Evolutionary conservation across 148 eudicot species (phyloP).

Genomic region (Chenopodium berlandieri): DNA sequence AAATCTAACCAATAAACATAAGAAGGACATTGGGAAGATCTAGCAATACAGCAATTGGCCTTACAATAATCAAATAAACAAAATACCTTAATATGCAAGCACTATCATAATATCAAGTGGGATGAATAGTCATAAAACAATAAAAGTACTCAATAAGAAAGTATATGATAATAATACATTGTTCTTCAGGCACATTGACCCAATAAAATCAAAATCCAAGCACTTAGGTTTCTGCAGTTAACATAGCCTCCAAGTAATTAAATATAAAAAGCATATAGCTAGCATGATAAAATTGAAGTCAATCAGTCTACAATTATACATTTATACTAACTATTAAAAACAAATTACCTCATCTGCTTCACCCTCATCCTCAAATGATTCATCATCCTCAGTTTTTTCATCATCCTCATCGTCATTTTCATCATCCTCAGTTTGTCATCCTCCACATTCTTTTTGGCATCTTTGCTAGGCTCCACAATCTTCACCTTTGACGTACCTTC

Average conservation of each 20-base stretch:
- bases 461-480: conserved; percentile 53
- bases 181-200: not conserved
- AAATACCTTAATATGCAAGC: not conserved
- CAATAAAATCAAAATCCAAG: not conserved
- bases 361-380: conserved; percentile 46
- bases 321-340: not conserved
- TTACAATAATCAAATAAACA: not conserved
- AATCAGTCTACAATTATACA: not conserved
- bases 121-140: not conserved
- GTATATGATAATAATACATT: not conserved
- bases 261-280: not conserved
- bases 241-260: not conserved
- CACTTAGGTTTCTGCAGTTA: not conserved
- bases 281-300: not conserved
- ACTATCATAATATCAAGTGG: not conserved
- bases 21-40: not conserved
- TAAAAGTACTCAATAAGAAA: not conserved
- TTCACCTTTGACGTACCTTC: conserved; percentile 55
- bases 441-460: conserved; percentile 32
- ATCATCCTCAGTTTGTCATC: conserved; percentile 34
- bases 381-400: conserved; percentile 30
- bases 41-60: not conserved
- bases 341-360: conserved; percentile 34
- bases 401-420: conserved; percentile 38
- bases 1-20: not conserved